These are phyloP conservation scores for Amanita thiersii DNA, from an alignment of 768 basidiomycete genomes.

Conservation along the genomic window DNA sequence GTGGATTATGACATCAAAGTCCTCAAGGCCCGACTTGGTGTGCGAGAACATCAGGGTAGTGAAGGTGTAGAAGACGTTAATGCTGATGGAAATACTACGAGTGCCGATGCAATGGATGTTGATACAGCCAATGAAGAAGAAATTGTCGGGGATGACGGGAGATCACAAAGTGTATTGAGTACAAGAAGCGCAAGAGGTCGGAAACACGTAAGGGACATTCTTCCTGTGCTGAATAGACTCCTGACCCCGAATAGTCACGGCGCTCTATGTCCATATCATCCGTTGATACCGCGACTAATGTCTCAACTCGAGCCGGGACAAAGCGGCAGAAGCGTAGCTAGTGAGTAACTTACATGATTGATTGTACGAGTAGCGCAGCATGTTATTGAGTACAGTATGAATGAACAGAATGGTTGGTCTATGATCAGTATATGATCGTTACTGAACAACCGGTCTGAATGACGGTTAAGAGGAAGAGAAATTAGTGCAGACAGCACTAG, in stretches of 20 bases:
- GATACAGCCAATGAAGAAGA: slow-evolving; percentile 36
- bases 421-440: no score
- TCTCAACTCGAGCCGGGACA: slow-evolving; percentile 38
- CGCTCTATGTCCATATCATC: slow-evolving; percentile 72
- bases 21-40: slow-evolving; percentile 51
- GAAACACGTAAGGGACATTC: slow-evolving; percentile 42
- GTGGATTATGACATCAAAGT: slow-evolving; percentile 80
- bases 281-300: slow-evolving; percentile 55
- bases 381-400: slow-evolving; percentile 2
- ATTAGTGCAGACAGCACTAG: no score
- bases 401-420: not conserved
- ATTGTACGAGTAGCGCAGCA: slow-evolving; percentile 1
- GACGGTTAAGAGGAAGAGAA: no score
- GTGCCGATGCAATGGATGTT: slow-evolving; percentile 38
- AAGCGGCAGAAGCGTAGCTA: slow-evolving; percentile 53
- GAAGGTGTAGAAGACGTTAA: slow-evolving; percentile 21
- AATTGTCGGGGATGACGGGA: slow-evolving; percentile 35
- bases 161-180: slow-evolving; percentile 62
- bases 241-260: slow-evolving; percentile 29
- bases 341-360: no score
- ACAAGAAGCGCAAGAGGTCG: slow-evolving; percentile 45
- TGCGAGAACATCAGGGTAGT: slow-evolving; percentile 36
- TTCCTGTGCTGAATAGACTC: slow-evolving; percentile 4
- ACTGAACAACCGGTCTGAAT: no score
- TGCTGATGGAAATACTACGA: slow-evolving; percentile 30